Evolutionary conservation across 2,329 filamentous ascomycete genomes (phyloP), one percentile per base, ranked within the genome.

Genomic region (Aspergillus awamori): DNA sequence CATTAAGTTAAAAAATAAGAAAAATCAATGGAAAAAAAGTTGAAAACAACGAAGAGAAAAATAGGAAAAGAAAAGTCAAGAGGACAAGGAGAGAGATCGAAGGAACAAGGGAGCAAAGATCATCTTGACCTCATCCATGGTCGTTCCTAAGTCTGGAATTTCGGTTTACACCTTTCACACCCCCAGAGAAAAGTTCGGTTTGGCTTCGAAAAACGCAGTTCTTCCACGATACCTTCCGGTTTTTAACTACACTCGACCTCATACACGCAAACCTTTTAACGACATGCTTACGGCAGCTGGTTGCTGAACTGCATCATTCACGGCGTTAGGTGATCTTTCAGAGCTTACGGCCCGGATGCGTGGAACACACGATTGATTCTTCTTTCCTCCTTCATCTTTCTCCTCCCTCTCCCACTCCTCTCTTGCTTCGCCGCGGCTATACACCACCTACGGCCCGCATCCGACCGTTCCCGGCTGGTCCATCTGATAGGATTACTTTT

Each of bases 321-420:
- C 63, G 72, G 72, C 72, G 72, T 75, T 72, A 63, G 64, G 65
- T 69, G 68, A 65, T 69, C 63, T 72, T 68, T 70, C 57, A 30
- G 67, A 74, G 60, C 65, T 67, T 68, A 63, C 59, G 66, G 70
- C 70, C 68, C 66, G 71, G 71, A 70, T 72, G 70, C 71, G 68
- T 73, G 71, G 71, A 66, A 26, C 52, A 20, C 24, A 22, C 11
- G 15, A 24, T n/a, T 22, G 66, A 61, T 53, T 61, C 57, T 58
- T 20, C 51, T 60, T 59, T 61, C 17, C 28, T 48, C 43, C 57
- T 51, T 63, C 55, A 47, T 52, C 55, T 55, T 52, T 54, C 55
- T 49, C 48, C 28, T 60, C 41, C 43, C 59, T 48, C 48, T 59
- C 51, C 26, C 24, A 56, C 47, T 59, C 30, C 39, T 20, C 53